Conservation (phyloP, 768 basidiomycete species). For the Xerocomellus intermedius region DNA sequence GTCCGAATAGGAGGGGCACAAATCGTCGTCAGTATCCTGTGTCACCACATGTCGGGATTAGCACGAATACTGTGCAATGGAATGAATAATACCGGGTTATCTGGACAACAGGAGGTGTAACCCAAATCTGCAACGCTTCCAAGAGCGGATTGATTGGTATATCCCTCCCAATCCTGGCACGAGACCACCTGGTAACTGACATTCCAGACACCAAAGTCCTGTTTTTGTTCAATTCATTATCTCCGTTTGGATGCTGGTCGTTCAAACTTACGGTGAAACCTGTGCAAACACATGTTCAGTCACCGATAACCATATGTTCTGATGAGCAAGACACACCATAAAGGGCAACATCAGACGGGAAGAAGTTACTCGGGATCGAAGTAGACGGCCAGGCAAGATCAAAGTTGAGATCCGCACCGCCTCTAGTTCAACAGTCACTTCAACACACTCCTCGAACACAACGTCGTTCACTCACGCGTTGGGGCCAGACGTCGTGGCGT, state of each 20-base stretch:
- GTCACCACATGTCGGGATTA: constrained; percentile 2
- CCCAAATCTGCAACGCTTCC: constrained; percentile 64
- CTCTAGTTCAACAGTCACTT: constrained; percentile 41
- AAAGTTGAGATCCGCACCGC: constrained; percentile 72
- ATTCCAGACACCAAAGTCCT: constrained; percentile 91
- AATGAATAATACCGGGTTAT: constrained; percentile 51
- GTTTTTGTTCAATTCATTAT: background rate
- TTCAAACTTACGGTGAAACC: constrained; percentile 39
- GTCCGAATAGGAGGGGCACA: constrained; percentile 74
- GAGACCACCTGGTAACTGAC: constrained; percentile 65
- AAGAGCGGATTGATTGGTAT: constrained; percentile 54
- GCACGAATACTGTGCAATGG: background rate
- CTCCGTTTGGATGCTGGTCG: background rate
- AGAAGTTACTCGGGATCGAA: constrained; percentile 69
- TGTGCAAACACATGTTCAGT: constrained; percentile 35
- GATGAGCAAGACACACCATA: constrained; percentile 49
- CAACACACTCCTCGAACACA: background rate
- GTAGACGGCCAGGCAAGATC: constrained; percentile 77
- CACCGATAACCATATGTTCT: background rate
- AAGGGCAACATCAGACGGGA: constrained; percentile 63
- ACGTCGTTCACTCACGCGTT: constrained; percentile 54
- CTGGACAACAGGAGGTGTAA: constrained; percentile 68
- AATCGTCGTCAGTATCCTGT: constrained; percentile 45
- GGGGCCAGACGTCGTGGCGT: constrained; percentile 55
- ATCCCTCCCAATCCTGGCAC: constrained; percentile 69